Percentiles rank a stretch among this genome's conserved stretches.
Conservation (phyloP, 2,329 filamentous ascomycete species). For the Bipolaris zeicola region DNA sequence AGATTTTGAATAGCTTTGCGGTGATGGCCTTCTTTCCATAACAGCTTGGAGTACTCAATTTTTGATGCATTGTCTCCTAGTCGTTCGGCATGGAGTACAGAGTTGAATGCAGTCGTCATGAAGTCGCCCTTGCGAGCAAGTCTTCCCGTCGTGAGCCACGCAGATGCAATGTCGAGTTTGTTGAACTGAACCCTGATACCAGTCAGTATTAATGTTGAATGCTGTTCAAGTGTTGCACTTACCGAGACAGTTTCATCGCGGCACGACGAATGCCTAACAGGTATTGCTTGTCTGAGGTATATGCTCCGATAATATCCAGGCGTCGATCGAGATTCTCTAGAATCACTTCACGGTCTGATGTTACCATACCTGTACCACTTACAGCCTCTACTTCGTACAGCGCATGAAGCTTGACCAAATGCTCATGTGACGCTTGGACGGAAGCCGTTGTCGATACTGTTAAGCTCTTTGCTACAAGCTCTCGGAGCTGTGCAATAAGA, state of each 20-base stretch:
- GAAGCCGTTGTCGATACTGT: slow-evolving; percentile 79
- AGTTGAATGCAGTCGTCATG: slow-evolving; percentile 88
- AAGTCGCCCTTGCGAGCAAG: slow-evolving; percentile 85
- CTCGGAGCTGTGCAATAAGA: slow-evolving; percentile 68
- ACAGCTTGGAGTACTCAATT: slow-evolving; percentile 88
- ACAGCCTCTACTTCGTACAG: slow-evolving; percentile 86
- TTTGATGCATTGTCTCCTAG: slow-evolving; percentile 85
- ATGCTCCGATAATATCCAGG: slow-evolving; percentile 88
- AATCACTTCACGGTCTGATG: slow-evolving; percentile 41
- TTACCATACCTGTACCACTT: slow-evolving; percentile 51
- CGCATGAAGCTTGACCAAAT: slow-evolving; percentile 84
- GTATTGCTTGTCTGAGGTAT: slow-evolving; percentile 92
- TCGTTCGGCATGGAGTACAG: slow-evolving; percentile 84
- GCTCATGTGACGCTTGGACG: slow-evolving; percentile 80
- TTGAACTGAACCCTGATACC: slow-evolving; percentile 60
- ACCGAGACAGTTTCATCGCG: slow-evolving; percentile 79
- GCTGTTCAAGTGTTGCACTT: slow-evolving; percentile 32
- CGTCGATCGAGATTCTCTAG: slow-evolving; percentile 70
- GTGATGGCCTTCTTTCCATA: slow-evolving; percentile 93
- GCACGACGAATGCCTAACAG: slow-evolving; percentile 84
- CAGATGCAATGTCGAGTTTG: slow-evolving; percentile 75
- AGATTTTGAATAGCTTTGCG: slow-evolving; percentile 93
- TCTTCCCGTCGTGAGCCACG: slow-evolving; percentile 85
- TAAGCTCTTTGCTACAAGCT: slow-evolving; percentile 73
- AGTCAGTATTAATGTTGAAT: slow-evolving; percentile 13